These are phyloP conservation scores for Crithidia acanthocephali DNA, from an alignment of 208 protist species.

Conservation along the genomic window DNA sequence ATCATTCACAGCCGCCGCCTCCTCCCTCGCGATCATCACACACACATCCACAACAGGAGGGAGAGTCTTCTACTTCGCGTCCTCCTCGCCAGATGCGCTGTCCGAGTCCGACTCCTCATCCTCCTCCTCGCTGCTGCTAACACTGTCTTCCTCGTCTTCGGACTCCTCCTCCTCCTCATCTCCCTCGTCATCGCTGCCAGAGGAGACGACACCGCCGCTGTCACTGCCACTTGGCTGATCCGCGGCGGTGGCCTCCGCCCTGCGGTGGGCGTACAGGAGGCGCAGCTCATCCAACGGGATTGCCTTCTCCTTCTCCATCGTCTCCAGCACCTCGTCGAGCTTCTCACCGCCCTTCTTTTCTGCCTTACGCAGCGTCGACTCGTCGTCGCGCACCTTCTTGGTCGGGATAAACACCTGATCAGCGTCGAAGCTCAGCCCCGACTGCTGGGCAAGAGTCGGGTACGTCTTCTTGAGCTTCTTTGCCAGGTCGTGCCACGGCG, in stretches of 20 bases:
- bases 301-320: slow-evolving; percentile 83
- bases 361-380: slow-evolving; percentile 75
- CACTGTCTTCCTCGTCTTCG: slow-evolving; percentile 48
- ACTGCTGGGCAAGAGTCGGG: slow-evolving; percentile 46
- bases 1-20: too few relatives aligned
- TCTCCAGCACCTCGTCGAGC: slow-evolving; percentile 62
- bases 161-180: slow-evolving; percentile 30
- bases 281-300: slow-evolving; percentile 83
- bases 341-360: slow-evolving; percentile 74
- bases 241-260: slow-evolving; percentile 13
- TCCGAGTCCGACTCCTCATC: slow-evolving; percentile 13
- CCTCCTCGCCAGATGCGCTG: slow-evolving; percentile 26
- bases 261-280: slow-evolving; percentile 58
- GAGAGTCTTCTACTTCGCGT: slow-evolving; percentile 6
- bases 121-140: slow-evolving; percentile 17
- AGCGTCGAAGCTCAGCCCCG: slow-evolving; percentile 58
- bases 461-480: slow-evolving; percentile 65
- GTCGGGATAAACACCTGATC: slow-evolving; percentile 84
- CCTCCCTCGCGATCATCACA: too few relatives aligned
- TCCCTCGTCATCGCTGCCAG: slow-evolving; percentile 7
- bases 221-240: slow-evolving; percentile 39
- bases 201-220: slow-evolving; percentile 17
- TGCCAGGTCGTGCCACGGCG: slow-evolving; percentile 66
- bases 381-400: slow-evolving; percentile 73
- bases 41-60: not conserved